Evolutionary conservation across 306 rosid species (phyloP), one percentile per base, ranked within the genome.

Genomic region (Cyamopsis tetragonoloba): DNA sequence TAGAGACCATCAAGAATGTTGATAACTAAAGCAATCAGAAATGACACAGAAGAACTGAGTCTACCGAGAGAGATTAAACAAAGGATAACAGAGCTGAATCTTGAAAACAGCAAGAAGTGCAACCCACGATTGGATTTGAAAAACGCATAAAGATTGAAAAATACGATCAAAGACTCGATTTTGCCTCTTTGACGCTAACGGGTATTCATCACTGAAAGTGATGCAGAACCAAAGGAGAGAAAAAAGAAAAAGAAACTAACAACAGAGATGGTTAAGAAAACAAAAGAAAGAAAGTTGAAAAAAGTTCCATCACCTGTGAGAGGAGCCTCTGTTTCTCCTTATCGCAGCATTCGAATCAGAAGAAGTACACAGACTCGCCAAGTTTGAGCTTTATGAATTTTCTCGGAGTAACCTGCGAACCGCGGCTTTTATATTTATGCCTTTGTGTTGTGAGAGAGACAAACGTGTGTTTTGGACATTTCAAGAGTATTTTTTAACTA

Each of bases 141-240:
- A 50, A 73, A 39, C 4, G 27, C 7, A 72, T 11, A 50, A 51
- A 62, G 71, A 72, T 39, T 72, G 17, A 6, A 72, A 51, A 62
- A 6, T 18, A n/a, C 27, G 1, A 19, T 62, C 18, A 38, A 72
- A 62, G 64, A 72, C 1, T 62, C 56, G 10, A 50, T 38, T 51
- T 38, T 49, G 37, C 39, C 30, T 34, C 64, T 4, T 38, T 11
- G 10, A 19, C 13, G 11, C 5, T 7, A 31, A 60, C 47, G 38
- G 51, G 4, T 34, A 60, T 60, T 60, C 62, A 47, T 19, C 41
- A 48, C 13, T 51, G n/a, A n/a, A 4, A 46, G 35, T 46, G 68
- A 58, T 0, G 6, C 48, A 20, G n/a, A 32, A 38, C 35, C 6
- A 42, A n/a, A 22, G 19, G 10, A 31, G 12, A 5, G 2, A 13